Base-by-base conservation (phyloP, 192 early-diverging fungal genomes). In the Umbelopsis sp. region DNA sequence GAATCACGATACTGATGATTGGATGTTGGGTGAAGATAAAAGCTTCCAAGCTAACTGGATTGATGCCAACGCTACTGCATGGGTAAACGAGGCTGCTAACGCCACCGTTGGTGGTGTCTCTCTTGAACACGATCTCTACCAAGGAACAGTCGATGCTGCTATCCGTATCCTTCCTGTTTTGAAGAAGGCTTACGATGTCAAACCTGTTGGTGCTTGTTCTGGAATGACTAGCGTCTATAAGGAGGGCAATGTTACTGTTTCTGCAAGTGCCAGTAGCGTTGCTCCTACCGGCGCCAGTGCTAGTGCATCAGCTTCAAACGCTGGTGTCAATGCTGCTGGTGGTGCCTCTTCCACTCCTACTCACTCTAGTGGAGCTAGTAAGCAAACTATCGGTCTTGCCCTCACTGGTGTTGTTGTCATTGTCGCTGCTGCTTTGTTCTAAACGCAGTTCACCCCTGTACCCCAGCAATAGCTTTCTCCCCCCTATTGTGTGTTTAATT, bases 1-100 rank as follows among this genome's bases (percentile, higher is more conserved):
- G 85, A 79, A 85, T 50, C 67, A 74, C 11, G 85, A 85, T 32
- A 85, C 85, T 24, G 66, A 87, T 68, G 85, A 87, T 53, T 87
- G 85, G 85, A 36, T 43, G 69, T 31, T 65, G 73, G 70, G 31
- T 45, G 72, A 77, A 70, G 54, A 77, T 44, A 54, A 65, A 6
- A 68, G 17, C 11, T 74, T 74, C 47, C 73, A 76, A 9, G 66
- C 53, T 36, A 29, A 68, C 26, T 73, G 74, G 69, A 71, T 83
- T 26, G 79, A 83, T 65, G 59, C 65, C 31, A 74, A 72, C 8
- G 82, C 82, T 66, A 75, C 77, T 53, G 38, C 74, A 52, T 88
- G 85, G 85, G 66, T 79, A 11, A 41, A 51, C 43, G 80, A 82
- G 62, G 79, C 79, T 65, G 69, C 83, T 21, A 77, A 68, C 44